Base-by-base conservation (phyloP, 192 early-diverging fungal genomes). In the Backusella tuberculispora region DNA sequence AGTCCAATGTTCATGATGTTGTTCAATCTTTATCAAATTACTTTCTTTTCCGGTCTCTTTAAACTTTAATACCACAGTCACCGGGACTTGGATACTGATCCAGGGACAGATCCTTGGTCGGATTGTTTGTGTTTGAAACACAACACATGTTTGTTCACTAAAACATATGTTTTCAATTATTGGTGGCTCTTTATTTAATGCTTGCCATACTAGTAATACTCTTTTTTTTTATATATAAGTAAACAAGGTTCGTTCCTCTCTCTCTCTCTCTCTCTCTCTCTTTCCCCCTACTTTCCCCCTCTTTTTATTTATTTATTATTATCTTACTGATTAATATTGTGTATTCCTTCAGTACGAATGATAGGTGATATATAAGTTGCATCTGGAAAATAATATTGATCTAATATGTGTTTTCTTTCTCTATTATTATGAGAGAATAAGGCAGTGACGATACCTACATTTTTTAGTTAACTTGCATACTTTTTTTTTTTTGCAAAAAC, bases 1-100 rank as follows among this genome's bases (percentile, higher is more conserved):
- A 3, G 88, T 86, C 88, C 88, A 89, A 8, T 78, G 83, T 40
- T 89, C 88, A 71, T 89, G 81, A 46, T 87, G 86, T 41, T 78
- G 71, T 34, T 80, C 79, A 21, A 89, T 83, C 65, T 86, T 85
- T 10, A 69, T 46, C 26, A 75, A 50, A 38, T 82, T 82, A 44
- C 76, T 69, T 17, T 78, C 74, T 34, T 76, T 47, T 14, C 78
- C 76, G 5, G 68, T 69, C 71, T 85, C 83, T 38, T 71, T 76
- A 66, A 89, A 87, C 26, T 74, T 68, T 21, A 89, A 73, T 8
- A 82, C 83, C 0, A 82, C 82, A 8, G 83, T 84, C 21, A 85
- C 80, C 24, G 88, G 88, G 2, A 89, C 74, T 42, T 75, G 68
- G 21, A 89, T 50, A 47, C 81, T 50, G 12, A 87, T 37, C 19